phyloP scores from a whole-genome alignment of 2,329 filamentous ascomycete species.

The Lachnellula arida region DNA sequence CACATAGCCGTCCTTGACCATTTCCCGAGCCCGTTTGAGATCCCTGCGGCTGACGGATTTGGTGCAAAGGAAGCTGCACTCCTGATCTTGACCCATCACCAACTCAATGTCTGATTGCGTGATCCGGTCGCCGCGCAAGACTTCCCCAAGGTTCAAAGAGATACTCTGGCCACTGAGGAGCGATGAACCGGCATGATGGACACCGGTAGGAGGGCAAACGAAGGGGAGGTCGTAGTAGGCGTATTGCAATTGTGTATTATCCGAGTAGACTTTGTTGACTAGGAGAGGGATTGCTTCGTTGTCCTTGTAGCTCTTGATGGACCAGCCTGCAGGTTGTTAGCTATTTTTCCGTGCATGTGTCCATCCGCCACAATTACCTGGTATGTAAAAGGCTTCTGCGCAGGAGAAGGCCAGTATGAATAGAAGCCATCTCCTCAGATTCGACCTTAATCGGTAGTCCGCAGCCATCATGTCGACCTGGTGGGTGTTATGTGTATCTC shows the following conservation, averaged over 20 bases:
- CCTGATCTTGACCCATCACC: constrained; percentile 68
- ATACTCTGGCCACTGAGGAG: constrained; percentile 73
- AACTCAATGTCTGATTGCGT: constrained; percentile 80
- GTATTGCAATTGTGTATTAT: constrained; percentile 86
- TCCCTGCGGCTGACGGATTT: constrained; percentile 59
- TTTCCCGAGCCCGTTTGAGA: constrained; percentile 61
- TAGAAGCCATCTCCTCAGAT: constrained; percentile 40
- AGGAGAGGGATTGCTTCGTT: constrained; percentile 77
- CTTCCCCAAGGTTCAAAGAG: constrained; percentile 79
- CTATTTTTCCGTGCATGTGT: neutral
- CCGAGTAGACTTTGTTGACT: constrained; percentile 88
- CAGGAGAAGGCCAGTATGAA: constrained; percentile 44
- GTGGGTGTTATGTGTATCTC: constrained; percentile 15
- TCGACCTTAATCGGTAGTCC: constrained; percentile 29
- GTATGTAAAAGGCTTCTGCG: constrained; percentile 74
- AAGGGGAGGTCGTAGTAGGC: constrained; percentile 87
- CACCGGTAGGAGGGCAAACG: constrained; percentile 73
- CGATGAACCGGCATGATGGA: constrained; percentile 58
- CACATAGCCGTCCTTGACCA: constrained; percentile 78
- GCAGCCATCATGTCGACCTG: constrained; percentile 11
- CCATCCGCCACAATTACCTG: constrained; percentile 51
- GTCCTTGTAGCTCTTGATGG: constrained; percentile 72
- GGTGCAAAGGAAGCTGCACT: constrained; percentile 69
- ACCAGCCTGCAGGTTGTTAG: constrained; percentile 59
- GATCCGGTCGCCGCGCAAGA: constrained; percentile 82